Conservation (phyloP, 768 basidiomycete species). For the Phanerochaete carnosa region DNA sequence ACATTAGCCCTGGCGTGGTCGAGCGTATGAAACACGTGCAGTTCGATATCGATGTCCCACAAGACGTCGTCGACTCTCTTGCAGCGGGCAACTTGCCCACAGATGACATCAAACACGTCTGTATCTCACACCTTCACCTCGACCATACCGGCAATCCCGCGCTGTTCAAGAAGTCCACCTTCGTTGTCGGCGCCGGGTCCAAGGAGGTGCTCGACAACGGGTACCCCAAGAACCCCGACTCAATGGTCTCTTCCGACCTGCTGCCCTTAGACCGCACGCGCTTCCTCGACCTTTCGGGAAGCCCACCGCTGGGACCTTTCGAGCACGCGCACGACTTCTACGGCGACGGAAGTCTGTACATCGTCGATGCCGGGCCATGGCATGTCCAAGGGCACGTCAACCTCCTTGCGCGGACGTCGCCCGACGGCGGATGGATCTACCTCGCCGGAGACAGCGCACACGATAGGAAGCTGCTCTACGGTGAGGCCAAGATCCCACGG, state of each 20-base stretch:
- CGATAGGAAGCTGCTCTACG: conserved; percentile 48
- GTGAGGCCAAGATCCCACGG: conserved; percentile 36
- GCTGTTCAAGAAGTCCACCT: conserved; percentile 42
- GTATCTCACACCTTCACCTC: conserved; percentile 54
- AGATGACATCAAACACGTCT: conserved; percentile 33
- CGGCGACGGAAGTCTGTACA: conserved; percentile 55
- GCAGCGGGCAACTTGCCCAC: conserved; percentile 39
- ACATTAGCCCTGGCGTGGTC: neutral
- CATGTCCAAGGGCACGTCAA: conserved; percentile 56
- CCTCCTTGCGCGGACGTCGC: conserved; percentile 49
- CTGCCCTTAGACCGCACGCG: conserved; percentile 28
- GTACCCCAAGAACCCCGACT: conserved; percentile 39
- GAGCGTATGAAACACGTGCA: conserved; percentile 27
- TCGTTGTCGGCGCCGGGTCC: conserved; percentile 44
- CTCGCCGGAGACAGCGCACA: conserved; percentile 56
- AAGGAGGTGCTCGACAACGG: conserved; percentile 33
- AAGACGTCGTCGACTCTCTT: conserved; percentile 43
- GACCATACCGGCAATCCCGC: conserved; percentile 50
- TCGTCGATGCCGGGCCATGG: conserved; percentile 57
- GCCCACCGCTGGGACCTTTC: conserved; percentile 48
- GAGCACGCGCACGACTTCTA: conserved; percentile 49
- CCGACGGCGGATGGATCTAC: conserved; percentile 52
- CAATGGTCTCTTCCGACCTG: conserved; percentile 32
- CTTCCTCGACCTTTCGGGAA: conserved; percentile 18
- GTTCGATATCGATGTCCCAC: conserved; percentile 47